phyloP scores from a whole-genome alignment of 2,329 filamentous ascomycete genomes.

The Cladobotryum protrusum region DNA sequence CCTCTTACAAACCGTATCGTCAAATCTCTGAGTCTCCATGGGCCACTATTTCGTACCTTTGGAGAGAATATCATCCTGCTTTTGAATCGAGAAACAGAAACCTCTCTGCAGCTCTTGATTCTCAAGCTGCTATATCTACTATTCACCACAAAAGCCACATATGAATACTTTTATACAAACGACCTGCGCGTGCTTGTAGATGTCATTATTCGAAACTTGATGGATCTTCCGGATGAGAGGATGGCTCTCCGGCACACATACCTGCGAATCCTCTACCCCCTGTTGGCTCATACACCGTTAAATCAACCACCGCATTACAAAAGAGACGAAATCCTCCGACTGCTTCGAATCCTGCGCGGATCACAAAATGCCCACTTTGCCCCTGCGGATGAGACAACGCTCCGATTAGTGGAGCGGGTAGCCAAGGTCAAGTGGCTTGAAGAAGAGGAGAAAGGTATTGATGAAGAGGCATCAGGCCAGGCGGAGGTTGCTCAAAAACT shows the following conservation, averaged over 20 bases:
- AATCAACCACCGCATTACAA: slow-evolving; percentile 87
- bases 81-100: slow-evolving; percentile 90
- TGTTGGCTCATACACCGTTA: slow-evolving; percentile 87
- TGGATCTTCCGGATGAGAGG: slow-evolving; percentile 84
- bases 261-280: slow-evolving; percentile 81
- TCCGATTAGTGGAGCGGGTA: slow-evolving; percentile 71
- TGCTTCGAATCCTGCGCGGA: slow-evolving; percentile 64
- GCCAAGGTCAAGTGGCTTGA: slow-evolving; percentile 64
- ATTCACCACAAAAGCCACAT: slow-evolving; percentile 85
- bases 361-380: slow-evolving; percentile 68
- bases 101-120: slow-evolving; percentile 90
- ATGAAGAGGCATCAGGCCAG: slow-evolving; percentile 29
- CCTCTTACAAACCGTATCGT: slow-evolving; percentile 86
- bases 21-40: slow-evolving; percentile 78
- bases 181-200: slow-evolving; percentile 90
- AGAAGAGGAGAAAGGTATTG: slow-evolving; percentile 19
- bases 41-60: slow-evolving; percentile 82
- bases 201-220: slow-evolving; percentile 92
- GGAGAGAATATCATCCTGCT: slow-evolving; percentile 95
- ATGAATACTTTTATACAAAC: slow-evolving; percentile 98
- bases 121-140: slow-evolving; percentile 91
- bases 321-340: slow-evolving; percentile 69
- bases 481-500: slow-evolving; percentile 51
- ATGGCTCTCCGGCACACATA: slow-evolving; percentile 82
- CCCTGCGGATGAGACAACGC: slow-evolving; percentile 72